Evolutionary conservation across 2,329 filamentous ascomycete species (phyloP).

Genomic region (Claviceps maximensis): DNA sequence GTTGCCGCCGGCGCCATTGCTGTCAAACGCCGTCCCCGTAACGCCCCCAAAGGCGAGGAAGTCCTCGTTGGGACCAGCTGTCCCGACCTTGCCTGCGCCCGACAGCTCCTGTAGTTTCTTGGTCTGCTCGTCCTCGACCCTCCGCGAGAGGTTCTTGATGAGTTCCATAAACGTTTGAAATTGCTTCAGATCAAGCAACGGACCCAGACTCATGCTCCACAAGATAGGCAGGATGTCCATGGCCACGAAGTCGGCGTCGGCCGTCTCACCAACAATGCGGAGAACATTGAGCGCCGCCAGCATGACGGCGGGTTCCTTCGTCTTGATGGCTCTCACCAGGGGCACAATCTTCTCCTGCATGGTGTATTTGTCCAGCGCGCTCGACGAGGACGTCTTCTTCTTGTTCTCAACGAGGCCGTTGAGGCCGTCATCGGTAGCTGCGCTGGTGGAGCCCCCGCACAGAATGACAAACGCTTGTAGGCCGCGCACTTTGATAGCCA

Average conservation of each 20-base stretch:
- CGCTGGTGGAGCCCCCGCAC: constrained; percentile 59
- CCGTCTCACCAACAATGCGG: constrained; percentile 65
- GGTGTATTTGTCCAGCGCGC: constrained; percentile 89
- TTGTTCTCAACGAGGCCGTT: constrained; percentile 53
- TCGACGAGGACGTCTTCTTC: constrained; percentile 53
- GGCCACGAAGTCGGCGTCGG: constrained; percentile 82
- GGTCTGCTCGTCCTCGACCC: constrained; percentile 79
- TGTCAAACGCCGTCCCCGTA: constrained; percentile 46
- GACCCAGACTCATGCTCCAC: constrained; percentile 85
- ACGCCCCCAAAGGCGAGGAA: constrained; percentile 58
- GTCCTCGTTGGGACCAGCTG: constrained; percentile 43
- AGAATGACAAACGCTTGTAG: constrained; percentile 82
- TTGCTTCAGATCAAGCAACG: constrained; percentile 72
- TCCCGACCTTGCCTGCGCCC: constrained; percentile 38
- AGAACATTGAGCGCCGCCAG: constrained; percentile 81
- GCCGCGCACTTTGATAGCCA: constrained; percentile 88
- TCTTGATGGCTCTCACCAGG: constrained; percentile 83
- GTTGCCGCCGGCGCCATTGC: constrained; percentile 33
- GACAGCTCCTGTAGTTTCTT: constrained; percentile 78
- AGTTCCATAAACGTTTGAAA: constrained; percentile 85
- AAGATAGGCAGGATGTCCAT: constrained; percentile 81
- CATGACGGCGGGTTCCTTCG: constrained; percentile 96
- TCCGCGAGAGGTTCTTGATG: constrained; percentile 65
- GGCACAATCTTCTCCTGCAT: constrained; percentile 97
- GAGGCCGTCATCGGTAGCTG: constrained; percentile 44